Evolutionary conservation across 2,329 filamentous ascomycete genomes (phyloP).

Genomic region (Xylaria sp.): DNA sequence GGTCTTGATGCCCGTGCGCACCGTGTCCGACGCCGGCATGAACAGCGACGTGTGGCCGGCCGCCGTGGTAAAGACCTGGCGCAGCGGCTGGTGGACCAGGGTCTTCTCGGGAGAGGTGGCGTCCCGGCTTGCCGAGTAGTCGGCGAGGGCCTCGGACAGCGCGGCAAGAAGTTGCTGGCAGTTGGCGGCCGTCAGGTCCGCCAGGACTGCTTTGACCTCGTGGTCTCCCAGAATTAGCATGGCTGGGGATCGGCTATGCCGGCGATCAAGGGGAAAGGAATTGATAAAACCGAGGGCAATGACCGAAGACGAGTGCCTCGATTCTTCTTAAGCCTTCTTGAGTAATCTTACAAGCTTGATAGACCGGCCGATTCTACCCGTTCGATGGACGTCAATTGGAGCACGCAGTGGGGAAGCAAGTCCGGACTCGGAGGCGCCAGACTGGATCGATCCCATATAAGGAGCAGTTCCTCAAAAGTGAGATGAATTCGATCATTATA

Average conservation of each 20-base stretch:
- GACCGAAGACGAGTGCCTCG: background rate
- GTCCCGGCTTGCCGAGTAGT: background rate
- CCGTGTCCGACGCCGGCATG: slow-evolving; percentile 9
- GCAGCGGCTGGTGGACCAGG: slow-evolving; percentile 1
- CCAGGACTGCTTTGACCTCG: background rate
- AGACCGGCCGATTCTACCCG: background rate
- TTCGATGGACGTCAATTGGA: background rate
- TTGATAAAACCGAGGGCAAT: background rate
- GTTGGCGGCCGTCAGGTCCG: background rate
- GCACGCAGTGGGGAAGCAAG: background rate
- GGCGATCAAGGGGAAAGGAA: background rate
- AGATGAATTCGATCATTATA: no score
- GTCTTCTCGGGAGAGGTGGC: background rate
- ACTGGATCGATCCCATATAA: background rate
- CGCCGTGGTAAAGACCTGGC: slow-evolving; percentile 4
- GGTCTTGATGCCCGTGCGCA: slow-evolving; percentile 4
- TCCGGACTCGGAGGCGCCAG: background rate
- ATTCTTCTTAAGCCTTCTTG: background rate
- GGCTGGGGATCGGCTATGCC: background rate
- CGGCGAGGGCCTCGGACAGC: background rate
- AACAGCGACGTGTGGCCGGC: slow-evolving; percentile 1
- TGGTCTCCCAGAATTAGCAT: slow-evolving; percentile 3
- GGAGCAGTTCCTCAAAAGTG: no score
- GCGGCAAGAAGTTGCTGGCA: slow-evolving; percentile 1
- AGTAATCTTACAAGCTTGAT: background rate